Conservation (phyloP, 2,329 filamentous ascomycete species). For the Pseudogymnoascus verrucosus region DNA sequence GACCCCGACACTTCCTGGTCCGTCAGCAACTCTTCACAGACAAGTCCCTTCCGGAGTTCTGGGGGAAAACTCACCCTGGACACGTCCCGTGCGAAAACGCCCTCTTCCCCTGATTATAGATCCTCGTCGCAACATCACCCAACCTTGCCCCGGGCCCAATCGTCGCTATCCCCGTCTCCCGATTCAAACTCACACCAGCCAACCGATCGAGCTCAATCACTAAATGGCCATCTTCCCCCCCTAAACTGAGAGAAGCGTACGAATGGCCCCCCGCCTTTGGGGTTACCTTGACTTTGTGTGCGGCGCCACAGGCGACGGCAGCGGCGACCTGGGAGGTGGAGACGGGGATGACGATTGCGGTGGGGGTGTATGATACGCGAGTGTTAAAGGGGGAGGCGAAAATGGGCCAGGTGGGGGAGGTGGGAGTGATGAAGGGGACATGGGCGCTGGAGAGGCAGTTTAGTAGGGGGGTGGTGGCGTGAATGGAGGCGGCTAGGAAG, state of each 20-base stretch:
- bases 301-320: conserved; percentile 37
- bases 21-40: not conserved
- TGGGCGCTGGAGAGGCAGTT: not conserved
- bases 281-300: conserved; percentile 36
- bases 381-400: not conserved
- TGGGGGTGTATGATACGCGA: not conserved
- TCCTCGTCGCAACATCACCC: conserved; percentile 33
- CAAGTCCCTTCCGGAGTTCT: not conserved
- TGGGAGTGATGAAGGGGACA: not conserved
- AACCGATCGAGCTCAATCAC: conserved; percentile 35
- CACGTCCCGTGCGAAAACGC: conserved; percentile 39
- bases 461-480: not conserved
- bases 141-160: conserved; percentile 36
- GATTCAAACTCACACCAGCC: conserved; percentile 27
- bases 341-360: conserved; percentile 16
- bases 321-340: conserved; percentile 30
- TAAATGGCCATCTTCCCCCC: conserved; percentile 33
- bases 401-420: not conserved
- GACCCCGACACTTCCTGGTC: conserved; percentile 29
- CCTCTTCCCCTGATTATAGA: conserved; percentile 30
- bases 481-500: not conserved
- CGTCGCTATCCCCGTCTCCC: conserved; percentile 17
- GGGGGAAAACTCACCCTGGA: conserved; percentile 21
- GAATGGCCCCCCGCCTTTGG: conserved; percentile 44
- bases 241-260: conserved; percentile 41